A percentile compares a stretch with the other conserved stretches of the same genome.
Evolutionary conservation across 495 filamentous ascomycete genomes (phyloP).

Genomic region (Talaromyces thailandensis): DNA sequence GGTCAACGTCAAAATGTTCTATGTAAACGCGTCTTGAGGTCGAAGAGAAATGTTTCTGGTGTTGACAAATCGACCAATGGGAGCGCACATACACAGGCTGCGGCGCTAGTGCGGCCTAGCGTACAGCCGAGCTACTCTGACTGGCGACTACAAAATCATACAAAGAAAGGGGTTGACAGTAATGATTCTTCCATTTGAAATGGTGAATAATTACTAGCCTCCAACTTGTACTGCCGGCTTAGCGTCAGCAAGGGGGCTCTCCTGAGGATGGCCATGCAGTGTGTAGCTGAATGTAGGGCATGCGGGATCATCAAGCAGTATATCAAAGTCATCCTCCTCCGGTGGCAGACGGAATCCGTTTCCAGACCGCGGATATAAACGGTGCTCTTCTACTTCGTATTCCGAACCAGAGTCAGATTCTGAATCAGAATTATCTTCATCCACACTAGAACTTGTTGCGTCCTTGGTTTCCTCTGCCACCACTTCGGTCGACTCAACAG

Average conservation of each 20-base stretch:
- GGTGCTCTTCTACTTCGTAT: conserved; percentile 36
- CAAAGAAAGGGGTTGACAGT: not conserved
- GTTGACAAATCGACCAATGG: not conserved
- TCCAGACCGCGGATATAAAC: conserved; percentile 59
- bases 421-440: conserved; percentile 1
- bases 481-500: conserved; percentile 1
- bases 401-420: conserved; percentile 15
- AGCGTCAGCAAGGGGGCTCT: not conserved
- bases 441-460: not conserved
- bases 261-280: conserved; percentile 17
- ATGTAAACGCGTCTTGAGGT: not conserved
- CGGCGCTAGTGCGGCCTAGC: not conserved
- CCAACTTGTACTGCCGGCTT: not conserved
- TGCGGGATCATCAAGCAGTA: conserved; percentile 32
- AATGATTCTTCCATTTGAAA: not conserved
- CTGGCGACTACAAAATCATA: not conserved
- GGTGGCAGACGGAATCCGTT: conserved; percentile 34
- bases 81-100: not conserved
- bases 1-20: not conserved
- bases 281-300: conserved; percentile 37
- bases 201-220: conserved; percentile 9
- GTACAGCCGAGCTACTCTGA: not conserved
- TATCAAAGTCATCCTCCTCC: conserved; percentile 27
- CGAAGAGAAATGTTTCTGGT: not conserved
- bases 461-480: not conserved